Evolutionary conservation across 2,329 filamentous ascomycete genomes (phyloP), one percentile per base, ranked within the genome.

Genomic region (Phialocephala subalpina): DNA sequence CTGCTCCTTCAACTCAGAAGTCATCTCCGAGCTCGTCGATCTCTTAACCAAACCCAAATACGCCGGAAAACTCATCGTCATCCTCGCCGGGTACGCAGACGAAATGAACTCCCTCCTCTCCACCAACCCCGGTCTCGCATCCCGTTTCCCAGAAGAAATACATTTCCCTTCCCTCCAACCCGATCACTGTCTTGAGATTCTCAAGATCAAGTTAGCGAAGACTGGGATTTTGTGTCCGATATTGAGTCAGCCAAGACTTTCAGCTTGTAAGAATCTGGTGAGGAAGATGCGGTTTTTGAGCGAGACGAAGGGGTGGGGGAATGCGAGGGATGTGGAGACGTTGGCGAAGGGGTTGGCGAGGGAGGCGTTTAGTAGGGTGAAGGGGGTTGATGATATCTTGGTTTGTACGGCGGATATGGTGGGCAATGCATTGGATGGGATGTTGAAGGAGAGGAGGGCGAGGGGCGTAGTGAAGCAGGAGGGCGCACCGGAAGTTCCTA

Each of bases 21-120:
- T 91, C 87, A 79, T 94, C 87, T 73, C 93, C 82, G 87, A 93
- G 90, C 84, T 94, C 86, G 71, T 82, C 76, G 65, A 82, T 77
- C 14, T 78, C 76, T 40, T 82, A 73, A 70, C 84, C 75, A 70
- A 86, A 53, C 80, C 81, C 0, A 80, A 78, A 58, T 88, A 81
- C 69, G 74, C 76, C 0, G 71, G 79, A 29, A 87, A 86, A 69
- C 72, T 88, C 2, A 76, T 88, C n/a, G 78, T 84, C 40, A 86
- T 88, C 49, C 78, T 88, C 4, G 86, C 86, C 0, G 86, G 86
- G 0, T 88, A 88, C 66, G 82, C 86, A 35, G 73, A 78, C 0
- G 83, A 87, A 42, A 87, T 88, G 62, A 84, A 88, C 67, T 73
- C 76, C 0, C 78, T 88, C 0, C 80, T 88, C 74, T 68, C 74